Base-by-base conservation (phyloP, 208 protist species). In the Lotmaria passim region DNA sequence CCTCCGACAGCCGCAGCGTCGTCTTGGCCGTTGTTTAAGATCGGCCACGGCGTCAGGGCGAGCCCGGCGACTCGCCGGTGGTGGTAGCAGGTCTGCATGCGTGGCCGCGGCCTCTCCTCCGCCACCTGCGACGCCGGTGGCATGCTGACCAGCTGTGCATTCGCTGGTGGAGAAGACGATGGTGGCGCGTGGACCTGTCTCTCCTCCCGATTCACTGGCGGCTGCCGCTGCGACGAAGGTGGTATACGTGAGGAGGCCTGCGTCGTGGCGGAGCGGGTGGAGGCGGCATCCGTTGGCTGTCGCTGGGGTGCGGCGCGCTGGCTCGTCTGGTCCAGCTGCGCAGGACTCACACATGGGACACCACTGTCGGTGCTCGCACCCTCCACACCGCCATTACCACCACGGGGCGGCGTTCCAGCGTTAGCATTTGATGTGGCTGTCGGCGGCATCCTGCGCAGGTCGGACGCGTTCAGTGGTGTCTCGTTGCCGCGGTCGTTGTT, bases 1-100 rank as follows among this genome's bases (percentile, higher is more conserved):
- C 21, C 34, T 4, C 46, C 46, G 30, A 55, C 21, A 21, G 12
- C 26, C 39, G 46, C 50, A 3, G 53, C 46, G 30, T 23, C 34
- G 12, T 58, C 24, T 34, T 43, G 21, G 21, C 53, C 56, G 61
- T 58, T 46, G 31, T 58, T 33, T 1, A 50, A 30, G 48, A 63
- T 59, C 28, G 61, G 61, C 68, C 60, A 61, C 24, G 56, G 75
- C 30, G 55, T 43, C 26, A 62, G 43, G n/a, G 52, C 41, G 33
- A 63, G 41, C 0, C 15, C 39, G 31, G 47, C 47, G 47, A 34
- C 23, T 19, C 48, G 61, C 3, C 34, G 61, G 46, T 67, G 30
- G 33, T 56, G 47, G n/a, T 28, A 30, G 39, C 61, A 67, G 47
- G 57, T 24, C 38, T 51, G 57, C 57, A 51, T 63, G 41, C 26